Evolutionary conservation across 2,329 filamentous ascomycete genomes (phyloP), one percentile per base, ranked within the genome.

Genomic region (Plectosphaerella sp.): DNA sequence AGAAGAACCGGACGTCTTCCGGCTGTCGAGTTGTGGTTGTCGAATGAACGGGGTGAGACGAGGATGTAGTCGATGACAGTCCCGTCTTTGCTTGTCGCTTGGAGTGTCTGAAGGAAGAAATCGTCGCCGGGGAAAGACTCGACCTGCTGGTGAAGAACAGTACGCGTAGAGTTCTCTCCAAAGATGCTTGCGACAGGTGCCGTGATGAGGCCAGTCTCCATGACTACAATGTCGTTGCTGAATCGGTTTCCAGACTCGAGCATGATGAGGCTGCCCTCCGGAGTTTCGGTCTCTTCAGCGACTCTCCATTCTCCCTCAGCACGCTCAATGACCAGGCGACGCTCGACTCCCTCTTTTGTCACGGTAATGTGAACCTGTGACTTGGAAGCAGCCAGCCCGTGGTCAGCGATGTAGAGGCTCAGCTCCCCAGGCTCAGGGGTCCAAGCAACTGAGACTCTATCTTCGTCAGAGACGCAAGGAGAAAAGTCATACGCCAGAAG

Each of bases 51-150:
- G 6, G 47, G 47, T 8, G 35, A n/a, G 18, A 49, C 35, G 12
- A 49, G 16, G 12, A 49, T n/a, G 47, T 49, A 42, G 18, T 49
- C 47, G 36, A 49, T 49, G 35, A 49, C 9, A 6, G 47, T 49
- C 14, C 33, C 47, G 47, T 49, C 47, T n/a, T 25, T 41, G 20
- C 47, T 49, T 22, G 39, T 35, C 8, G 47, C 35, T 36, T 24
- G 16, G 16, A 37, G 16, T 10, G 20, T 36, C 12, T 20, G 12
- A 15, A 25, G 33, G 12, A 42, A 16, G 33, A 49, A 49, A 12
- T 49, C 47, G n/a, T 37, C 33, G 36, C 47, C 36, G 36, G 39
- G 25, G 36, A 49, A 49, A n/a, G 20, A 37, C 14, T 18, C 47
- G 14, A 12, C 36, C 36, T 49, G 47, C 16, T 25, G 8, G 16